A percentile compares a stretch with the other conserved stretches of the same genome.
phyloP scores from a whole-genome alignment of 495 filamentous ascomycete species.

The Penicillium subrubescens region DNA sequence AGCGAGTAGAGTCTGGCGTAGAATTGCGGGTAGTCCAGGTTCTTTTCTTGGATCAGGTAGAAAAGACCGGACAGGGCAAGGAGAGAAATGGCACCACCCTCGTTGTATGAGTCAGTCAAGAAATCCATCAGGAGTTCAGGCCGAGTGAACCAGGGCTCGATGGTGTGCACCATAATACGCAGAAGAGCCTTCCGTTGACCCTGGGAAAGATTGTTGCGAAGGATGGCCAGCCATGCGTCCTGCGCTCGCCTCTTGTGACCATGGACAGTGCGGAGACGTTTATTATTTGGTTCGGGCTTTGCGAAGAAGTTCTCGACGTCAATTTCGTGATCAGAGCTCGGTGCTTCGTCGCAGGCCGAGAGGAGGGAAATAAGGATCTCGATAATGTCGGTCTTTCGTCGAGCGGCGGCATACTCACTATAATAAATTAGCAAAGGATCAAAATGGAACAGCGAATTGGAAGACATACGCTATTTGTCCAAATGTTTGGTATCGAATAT shows the following conservation, averaged over 20 bases:
- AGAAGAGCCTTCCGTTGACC: slow-evolving; percentile 81
- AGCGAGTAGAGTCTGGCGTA: slow-evolving; percentile 92
- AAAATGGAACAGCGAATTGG: not conserved
- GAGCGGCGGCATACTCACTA: slow-evolving; percentile 38
- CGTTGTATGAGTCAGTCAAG: slow-evolving; percentile 86
- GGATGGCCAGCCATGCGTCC: slow-evolving; percentile 78
- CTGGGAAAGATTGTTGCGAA: slow-evolving; percentile 61
- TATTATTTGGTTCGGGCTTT: slow-evolving; percentile 65
- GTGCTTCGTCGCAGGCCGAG: slow-evolving; percentile 63
- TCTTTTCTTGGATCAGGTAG: slow-evolving; percentile 88
- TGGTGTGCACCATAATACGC: slow-evolving; percentile 67
- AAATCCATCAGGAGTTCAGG: slow-evolving; percentile 96
- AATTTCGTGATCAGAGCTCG: slow-evolving; percentile 57
- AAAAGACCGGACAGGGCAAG: slow-evolving; percentile 92
- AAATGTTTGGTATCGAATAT: slow-evolving; percentile 83
- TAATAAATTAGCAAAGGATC: slow-evolving; percentile 24
- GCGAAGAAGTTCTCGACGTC: slow-evolving; percentile 66
- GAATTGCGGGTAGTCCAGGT: slow-evolving; percentile 95
- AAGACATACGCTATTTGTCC: slow-evolving; percentile 63
- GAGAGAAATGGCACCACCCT: slow-evolving; percentile 81
- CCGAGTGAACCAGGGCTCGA: slow-evolving; percentile 84
- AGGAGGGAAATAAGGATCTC: slow-evolving; percentile 64
- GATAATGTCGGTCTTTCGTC: slow-evolving; percentile 41
- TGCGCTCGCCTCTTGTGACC: slow-evolving; percentile 64
- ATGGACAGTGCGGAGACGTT: slow-evolving; percentile 41